A percentile compares a stretch with the other conserved stretches of the same genome.
These are phyloP conservation scores for Mariannaea elegans DNA, from an alignment of 2,329 filamentous ascomycete genomes.

Conservation along the genomic window DNA sequence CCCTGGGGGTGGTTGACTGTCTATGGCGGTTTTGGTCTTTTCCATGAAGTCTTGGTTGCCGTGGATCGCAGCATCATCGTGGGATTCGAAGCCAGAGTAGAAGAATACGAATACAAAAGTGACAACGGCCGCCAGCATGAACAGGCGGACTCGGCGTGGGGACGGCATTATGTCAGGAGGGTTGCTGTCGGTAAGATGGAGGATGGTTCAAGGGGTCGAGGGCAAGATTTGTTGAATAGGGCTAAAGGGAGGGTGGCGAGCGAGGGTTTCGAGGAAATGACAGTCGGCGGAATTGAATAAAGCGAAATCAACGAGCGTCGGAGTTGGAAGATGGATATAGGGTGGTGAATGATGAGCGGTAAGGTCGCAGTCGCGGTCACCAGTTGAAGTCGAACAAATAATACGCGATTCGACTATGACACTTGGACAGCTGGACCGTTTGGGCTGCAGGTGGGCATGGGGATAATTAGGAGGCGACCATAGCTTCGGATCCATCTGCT, in stretches of 20 bases:
- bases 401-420: constrained; percentile 2
- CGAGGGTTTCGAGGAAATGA: neutral
- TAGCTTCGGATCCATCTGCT: constrained; percentile 12
- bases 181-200: constrained; percentile 20
- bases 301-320: constrained; percentile 4
- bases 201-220: constrained; percentile 39
- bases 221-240: neutral
- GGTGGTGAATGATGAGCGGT: neutral
- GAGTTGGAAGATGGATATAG: neutral
- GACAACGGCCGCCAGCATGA: constrained; percentile 71
- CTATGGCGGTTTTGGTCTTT: constrained; percentile 66
- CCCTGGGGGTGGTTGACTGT: constrained; percentile 45
- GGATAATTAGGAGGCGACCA: constrained; percentile 9
- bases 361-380: constrained; percentile 7
- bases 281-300: neutral
- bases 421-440: constrained; percentile 13
- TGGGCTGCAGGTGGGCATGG: neutral
- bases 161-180: constrained; percentile 66
- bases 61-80: constrained; percentile 54
- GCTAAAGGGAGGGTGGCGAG: neutral
- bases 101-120: constrained; percentile 76
- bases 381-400: neutral
- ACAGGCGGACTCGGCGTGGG: constrained; percentile 72
- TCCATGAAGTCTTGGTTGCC: constrained; percentile 66
- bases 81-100: constrained; percentile 67